Evolutionary conservation across 1,139 yeast genomes (phyloP).

Genomic region (Candida anutae): DNA sequence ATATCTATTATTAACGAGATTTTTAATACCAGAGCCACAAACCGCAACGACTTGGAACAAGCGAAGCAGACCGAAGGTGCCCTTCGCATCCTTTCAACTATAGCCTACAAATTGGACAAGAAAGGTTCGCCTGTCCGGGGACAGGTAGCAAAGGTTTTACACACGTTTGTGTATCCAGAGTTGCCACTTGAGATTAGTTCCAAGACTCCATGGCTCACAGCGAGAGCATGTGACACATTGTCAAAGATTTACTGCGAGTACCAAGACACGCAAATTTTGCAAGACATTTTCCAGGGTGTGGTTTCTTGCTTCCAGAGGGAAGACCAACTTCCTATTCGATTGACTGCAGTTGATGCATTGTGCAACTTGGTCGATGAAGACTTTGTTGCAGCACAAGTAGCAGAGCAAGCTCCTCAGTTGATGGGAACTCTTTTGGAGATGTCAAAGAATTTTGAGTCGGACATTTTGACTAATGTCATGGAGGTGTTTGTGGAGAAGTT

Average conservation of each 20-base stretch:
- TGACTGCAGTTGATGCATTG: slow-evolving; percentile 49
- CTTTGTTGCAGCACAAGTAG: slow-evolving; percentile 36
- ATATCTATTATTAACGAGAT: slow-evolving; percentile 44
- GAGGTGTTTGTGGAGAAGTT: slow-evolving; percentile 49
- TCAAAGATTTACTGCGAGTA: slow-evolving; percentile 38
- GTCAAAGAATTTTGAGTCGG: slow-evolving; percentile 45
- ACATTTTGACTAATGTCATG: slow-evolving; percentile 47
- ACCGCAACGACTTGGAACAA: slow-evolving; percentile 19
- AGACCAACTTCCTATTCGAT: slow-evolving; percentile 41
- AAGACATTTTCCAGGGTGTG: slow-evolving; percentile 38
- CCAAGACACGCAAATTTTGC: slow-evolving; percentile 31
- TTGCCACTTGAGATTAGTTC: slow-evolving; percentile 23
- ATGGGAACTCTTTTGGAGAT: slow-evolving; percentile 46
- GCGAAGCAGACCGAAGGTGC: slow-evolving; percentile 47
- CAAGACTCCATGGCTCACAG: slow-evolving; percentile 41
- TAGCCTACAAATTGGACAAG: slow-evolving; percentile 35
- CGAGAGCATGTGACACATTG: slow-evolving; percentile 50
- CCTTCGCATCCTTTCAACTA: slow-evolving; percentile 39
- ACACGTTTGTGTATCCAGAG: slow-evolving; percentile 42
- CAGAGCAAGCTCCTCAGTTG: slow-evolving; percentile 44
- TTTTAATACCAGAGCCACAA: slow-evolving; percentile 34
- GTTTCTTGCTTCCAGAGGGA: slow-evolving; percentile 35
- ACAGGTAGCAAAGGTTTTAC: slow-evolving; percentile 38
- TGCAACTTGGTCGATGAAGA: slow-evolving; percentile 43
- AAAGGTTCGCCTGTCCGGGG: slow-evolving; percentile 36